Conservation (phyloP, 1,284 basidiomycete species). For the Neonothopanus nambi region DNA sequence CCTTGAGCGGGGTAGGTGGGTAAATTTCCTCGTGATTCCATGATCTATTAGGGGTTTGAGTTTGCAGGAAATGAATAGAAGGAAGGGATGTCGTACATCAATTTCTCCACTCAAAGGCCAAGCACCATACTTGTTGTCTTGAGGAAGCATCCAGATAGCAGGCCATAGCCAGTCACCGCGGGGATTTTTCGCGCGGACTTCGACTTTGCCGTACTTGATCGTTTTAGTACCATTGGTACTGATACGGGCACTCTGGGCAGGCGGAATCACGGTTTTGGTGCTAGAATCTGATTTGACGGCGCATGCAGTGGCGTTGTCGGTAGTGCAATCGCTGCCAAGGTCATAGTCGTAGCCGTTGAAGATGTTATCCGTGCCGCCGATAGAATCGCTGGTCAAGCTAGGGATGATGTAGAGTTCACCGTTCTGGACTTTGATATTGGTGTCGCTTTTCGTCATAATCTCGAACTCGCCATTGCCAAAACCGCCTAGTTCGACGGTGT, state of each 20-base stretch:
- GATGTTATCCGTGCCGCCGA: conserved; percentile 44
- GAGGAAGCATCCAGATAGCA: conserved; percentile 79
- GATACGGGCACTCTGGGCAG: conserved; percentile 73
- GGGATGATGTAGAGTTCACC: conserved; percentile 78
- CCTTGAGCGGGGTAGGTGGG: conserved; percentile 63
- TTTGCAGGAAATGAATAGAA: background rate
- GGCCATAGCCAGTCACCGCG: conserved; percentile 66
- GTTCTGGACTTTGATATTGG: conserved; percentile 74
- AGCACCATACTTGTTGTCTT: conserved; percentile 66
- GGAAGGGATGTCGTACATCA: conserved; percentile 36
- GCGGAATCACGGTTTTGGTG: conserved; percentile 63
- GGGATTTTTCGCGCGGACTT: conserved; percentile 75
- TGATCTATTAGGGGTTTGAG: conserved; percentile 37
- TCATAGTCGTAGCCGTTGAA: conserved; percentile 25
- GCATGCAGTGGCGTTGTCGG: conserved; percentile 31
- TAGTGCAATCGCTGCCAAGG: conserved; percentile 12
- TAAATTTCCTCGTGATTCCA: conserved; percentile 69
- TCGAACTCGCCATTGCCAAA: conserved; percentile 83
- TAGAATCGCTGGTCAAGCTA: conserved; percentile 68
- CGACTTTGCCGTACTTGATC: conserved; percentile 77
- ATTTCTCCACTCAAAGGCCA: conserved; percentile 78
- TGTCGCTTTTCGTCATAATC: conserved; percentile 69
- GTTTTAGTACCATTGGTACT: conserved; percentile 66
- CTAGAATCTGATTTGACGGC: conserved; percentile 31
- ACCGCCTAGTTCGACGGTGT: conserved; percentile 73